Evolutionary conservation across 306 rosid species (phyloP).

Genomic region (Cicer cuneatum): DNA sequence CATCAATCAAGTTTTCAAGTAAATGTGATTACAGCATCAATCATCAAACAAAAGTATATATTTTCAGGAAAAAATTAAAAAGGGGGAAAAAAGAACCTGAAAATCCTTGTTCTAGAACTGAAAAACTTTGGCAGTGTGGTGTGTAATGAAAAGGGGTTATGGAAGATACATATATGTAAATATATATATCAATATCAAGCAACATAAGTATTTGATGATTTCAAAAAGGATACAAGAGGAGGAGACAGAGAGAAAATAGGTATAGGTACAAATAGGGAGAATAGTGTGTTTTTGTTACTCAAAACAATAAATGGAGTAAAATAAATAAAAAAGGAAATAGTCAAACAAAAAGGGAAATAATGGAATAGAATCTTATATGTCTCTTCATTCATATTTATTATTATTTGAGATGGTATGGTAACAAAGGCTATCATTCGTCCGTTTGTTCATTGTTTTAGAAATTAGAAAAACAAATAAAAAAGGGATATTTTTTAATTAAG

Average conservation of each 20-base stretch:
- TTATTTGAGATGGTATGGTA: constrained; percentile 28
- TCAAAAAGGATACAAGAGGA: constrained; percentile 35
- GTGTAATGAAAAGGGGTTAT: constrained; percentile 40
- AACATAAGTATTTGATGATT: constrained; percentile 42
- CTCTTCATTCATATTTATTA: constrained; percentile 46
- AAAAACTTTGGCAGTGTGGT: constrained; percentile 41
- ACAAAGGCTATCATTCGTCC: constrained; percentile 54
- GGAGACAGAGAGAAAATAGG: constrained; percentile 44
- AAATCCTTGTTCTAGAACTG: constrained; percentile 48
- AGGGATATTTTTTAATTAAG: neutral
- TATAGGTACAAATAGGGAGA: constrained; percentile 53
- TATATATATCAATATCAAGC: constrained; percentile 29
- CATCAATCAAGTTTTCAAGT: constrained; percentile 2
- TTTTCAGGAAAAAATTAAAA: constrained; percentile 42
- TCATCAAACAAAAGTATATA: constrained; percentile 10
- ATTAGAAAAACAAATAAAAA: too few relatives aligned
- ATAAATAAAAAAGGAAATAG: constrained; percentile 46
- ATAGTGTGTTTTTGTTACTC: constrained; percentile 28
- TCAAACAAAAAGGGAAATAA: constrained; percentile 52
- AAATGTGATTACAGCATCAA: constrained; percentile 17
- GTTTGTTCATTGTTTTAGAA: constrained; percentile 50
- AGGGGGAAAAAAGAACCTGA: constrained; percentile 48
- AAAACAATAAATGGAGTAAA: constrained; percentile 30
- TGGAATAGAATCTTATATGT: constrained; percentile 55
- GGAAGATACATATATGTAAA: neutral